Evolutionary conservation across 306 rosid genomes (phyloP).

Genomic region (Arachis stenosperma): DNA sequence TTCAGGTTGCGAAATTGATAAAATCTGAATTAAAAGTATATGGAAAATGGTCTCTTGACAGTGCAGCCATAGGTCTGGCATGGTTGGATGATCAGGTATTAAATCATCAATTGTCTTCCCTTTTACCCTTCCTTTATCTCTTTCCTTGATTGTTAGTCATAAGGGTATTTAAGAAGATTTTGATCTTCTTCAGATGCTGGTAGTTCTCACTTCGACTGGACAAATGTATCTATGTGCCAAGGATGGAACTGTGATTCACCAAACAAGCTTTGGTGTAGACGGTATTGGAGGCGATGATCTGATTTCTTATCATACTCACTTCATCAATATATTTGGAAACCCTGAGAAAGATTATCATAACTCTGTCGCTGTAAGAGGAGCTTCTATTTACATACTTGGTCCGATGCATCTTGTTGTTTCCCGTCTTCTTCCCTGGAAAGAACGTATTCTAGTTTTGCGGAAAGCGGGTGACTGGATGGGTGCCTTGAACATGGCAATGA

Average conservation of each 20-base stretch:
- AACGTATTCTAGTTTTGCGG: slow-evolving; percentile 78
- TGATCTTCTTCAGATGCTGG: slow-evolving; percentile 79
- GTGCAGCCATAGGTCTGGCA: slow-evolving; percentile 86
- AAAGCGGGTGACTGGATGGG: slow-evolving; percentile 99
- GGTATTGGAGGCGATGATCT: slow-evolving; percentile 79
- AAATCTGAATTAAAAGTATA: slow-evolving; percentile 80
- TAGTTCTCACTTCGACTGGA: slow-evolving; percentile 75
- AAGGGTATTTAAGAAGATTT: slow-evolving; percentile 36
- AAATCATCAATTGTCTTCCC: slow-evolving; percentile 33
- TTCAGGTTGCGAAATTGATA: slow-evolving; percentile 89
- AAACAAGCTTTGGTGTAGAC: slow-evolving; percentile 76
- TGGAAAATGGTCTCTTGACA: slow-evolving; percentile 89
- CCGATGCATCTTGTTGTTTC: slow-evolving; percentile 76
- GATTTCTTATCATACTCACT: slow-evolving; percentile 82
- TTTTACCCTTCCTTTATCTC: slow-evolving; percentile 34
- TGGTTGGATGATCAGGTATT: slow-evolving; percentile 97
- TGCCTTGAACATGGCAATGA: slow-evolving; percentile 92
- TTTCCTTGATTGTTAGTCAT: slow-evolving; percentile 33
- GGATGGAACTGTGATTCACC: slow-evolving; percentile 94
- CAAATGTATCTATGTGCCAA: slow-evolving; percentile 79
- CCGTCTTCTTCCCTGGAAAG: slow-evolving; percentile 99
- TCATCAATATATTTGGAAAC: slow-evolving; percentile 75
- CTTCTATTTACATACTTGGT: slow-evolving; percentile 88
- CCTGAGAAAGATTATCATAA: slow-evolving; percentile 97
- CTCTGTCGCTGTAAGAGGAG: slow-evolving; percentile 87